These are phyloP conservation scores for Paramecium octaurelia DNA, from an alignment of 73 alveolate species.

Conservation along the genomic window DNA sequence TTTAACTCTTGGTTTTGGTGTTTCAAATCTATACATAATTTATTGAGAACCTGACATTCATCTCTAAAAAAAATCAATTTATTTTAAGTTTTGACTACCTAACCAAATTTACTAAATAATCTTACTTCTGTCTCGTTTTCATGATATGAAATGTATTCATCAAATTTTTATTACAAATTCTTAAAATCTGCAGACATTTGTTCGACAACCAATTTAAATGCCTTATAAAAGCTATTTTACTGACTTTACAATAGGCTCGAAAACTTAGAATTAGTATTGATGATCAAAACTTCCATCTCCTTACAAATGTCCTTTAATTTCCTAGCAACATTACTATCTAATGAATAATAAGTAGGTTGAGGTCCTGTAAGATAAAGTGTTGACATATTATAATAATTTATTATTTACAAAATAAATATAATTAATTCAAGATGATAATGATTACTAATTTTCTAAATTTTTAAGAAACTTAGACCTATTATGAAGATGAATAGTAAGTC, in stretches of 20 bases:
- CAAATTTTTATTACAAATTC: slow-evolving; percentile 35
- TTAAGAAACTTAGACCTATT: not conserved
- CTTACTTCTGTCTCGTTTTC: slow-evolving; percentile 30
- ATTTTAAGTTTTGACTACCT: slow-evolving; percentile 24
- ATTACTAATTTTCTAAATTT: not conserved
- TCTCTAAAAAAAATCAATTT: slow-evolving; percentile 23
- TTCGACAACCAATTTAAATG: slow-evolving; percentile 25
- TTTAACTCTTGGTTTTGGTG: not conserved
- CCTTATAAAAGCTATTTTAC: not conserved
- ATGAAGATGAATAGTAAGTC: not conserved
- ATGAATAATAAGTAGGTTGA: not conserved
- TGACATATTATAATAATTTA: not conserved
- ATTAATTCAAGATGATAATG: not conserved
- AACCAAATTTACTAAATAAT: not conserved
- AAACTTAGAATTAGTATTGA: not conserved
- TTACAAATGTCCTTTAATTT: slow-evolving; percentile 11
- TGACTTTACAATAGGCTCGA: not conserved
- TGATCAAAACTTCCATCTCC: slow-evolving; percentile 15
- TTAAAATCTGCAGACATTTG: slow-evolving; percentile 1
- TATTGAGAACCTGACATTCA: not conserved
- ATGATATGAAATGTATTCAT: not conserved
- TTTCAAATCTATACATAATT: not conserved
- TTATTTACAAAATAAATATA: not conserved
- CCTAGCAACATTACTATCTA: not conserved
- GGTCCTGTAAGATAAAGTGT: not conserved